Conservation (phyloP, 1,284 basidiomycete species). For the Lignosus rhinocerotis region DNA sequence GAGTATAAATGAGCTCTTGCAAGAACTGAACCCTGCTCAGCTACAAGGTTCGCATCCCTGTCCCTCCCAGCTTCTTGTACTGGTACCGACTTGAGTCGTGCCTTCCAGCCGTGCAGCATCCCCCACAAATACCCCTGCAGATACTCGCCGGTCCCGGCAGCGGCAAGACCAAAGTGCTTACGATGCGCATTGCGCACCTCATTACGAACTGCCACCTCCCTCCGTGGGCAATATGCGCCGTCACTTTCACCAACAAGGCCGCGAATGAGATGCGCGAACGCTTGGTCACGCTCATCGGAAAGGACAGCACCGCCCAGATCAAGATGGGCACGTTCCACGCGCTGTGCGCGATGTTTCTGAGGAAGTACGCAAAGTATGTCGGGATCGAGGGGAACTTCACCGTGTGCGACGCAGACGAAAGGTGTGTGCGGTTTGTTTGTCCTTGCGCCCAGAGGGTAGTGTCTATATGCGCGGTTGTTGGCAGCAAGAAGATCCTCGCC, state of each 20-base stretch:
- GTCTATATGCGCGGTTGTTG: conserved; percentile 5
- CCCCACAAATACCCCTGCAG: conserved; percentile 67
- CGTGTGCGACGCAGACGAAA: conserved; percentile 83
- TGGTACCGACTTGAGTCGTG: not conserved
- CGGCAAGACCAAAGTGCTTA: conserved; percentile 71
- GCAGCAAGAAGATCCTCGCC: conserved; percentile 73
- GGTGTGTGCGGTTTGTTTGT: conserved; percentile 43
- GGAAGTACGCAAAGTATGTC: conserved; percentile 64
- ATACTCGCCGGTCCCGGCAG: conserved; percentile 87
- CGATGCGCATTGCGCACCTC: conserved; percentile 77
- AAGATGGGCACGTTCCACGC: conserved; percentile 86
- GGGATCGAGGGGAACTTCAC: conserved; percentile 77
- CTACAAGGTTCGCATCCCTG: conserved; percentile 10
- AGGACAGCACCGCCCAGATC: conserved; percentile 57
- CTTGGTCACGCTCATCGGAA: conserved; percentile 72
- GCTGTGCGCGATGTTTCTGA: conserved; percentile 72
- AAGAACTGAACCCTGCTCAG: conserved; percentile 25
- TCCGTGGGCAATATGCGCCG: conserved; percentile 72
- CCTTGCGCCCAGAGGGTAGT: not conserved
- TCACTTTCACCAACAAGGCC: conserved; percentile 89
- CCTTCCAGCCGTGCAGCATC: conserved; percentile 63
- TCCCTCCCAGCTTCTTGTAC: not conserved
- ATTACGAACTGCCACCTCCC: conserved; percentile 57
- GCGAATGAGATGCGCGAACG: conserved; percentile 87
- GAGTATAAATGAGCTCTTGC: conserved; percentile 13